Base-by-base conservation (phyloP, 176 grass and related monocot genomes). In the Rhynchospora pubera region DNA sequence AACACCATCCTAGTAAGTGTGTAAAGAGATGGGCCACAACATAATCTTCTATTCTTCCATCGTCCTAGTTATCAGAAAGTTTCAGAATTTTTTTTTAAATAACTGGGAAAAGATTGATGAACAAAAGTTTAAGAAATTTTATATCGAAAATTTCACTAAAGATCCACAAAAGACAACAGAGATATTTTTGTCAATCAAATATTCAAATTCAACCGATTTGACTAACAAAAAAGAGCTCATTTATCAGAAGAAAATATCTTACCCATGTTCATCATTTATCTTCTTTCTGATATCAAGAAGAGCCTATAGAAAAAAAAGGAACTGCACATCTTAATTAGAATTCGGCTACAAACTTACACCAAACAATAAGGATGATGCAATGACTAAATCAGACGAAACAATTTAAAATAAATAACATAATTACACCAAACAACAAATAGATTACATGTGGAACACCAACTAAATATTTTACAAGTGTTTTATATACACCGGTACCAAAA, bases 241-340 rank as follows among this genome's bases (percentile, higher is more conserved):
- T n/a, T n/a, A n/a, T n/a, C n/a, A n/a, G n/a, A n/a, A n/a, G n/a
- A n/a, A n/a, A n/a, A n/a, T 66, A 58, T 55, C 66, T 77, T 93
- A 97, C 93, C 93, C 93, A 84, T 93, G 84, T 57, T 93, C 85
- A 91, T 97, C 91, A 81, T 97, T 97, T 87, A 97, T 93, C 83
- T 97, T 91, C 19, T 84, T 78, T 70, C 91, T 86, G 65, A 97
- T 93, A 86, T 97, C 93, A 80, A 97, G 88, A 64, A 97, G 83
- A 88, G 93, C 93, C 93, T 97, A 85, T 47, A 80, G 79, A n/a
- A 77, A 59, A 72, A 10, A 57, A 83, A 84, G 78, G 84, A 83
- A 70, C n/a, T 47, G 1, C 34, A 62, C 52, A 51, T 82, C 28
- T n/a, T n/a, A n/a, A n/a, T 81, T 13, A 50, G 28, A 39, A 88